Conservation (phyloP, 1,284 basidiomycete species). For the Trichosporon sp. region DNA sequence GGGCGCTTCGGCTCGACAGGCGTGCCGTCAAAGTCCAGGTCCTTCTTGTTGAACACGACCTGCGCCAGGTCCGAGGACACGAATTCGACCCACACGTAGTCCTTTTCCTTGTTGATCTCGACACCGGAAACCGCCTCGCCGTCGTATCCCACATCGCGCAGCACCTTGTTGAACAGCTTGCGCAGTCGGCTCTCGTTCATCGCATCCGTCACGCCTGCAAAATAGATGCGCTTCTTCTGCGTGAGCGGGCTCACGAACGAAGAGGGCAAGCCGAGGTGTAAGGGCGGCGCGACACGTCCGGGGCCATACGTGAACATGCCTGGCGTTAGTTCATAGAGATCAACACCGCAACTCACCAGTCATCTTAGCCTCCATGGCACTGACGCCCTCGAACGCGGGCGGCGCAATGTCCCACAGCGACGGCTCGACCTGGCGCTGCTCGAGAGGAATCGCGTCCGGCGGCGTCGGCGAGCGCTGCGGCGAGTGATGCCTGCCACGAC, state of each 20-base stretch:
- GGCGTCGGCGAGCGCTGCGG: constrained; percentile 85
- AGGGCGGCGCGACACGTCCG: constrained; percentile 51
- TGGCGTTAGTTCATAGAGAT: constrained; percentile 30
- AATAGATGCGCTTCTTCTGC: constrained; percentile 91
- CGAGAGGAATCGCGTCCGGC: constrained; percentile 76
- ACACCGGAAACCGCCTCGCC: constrained; percentile 83
- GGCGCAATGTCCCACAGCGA: constrained; percentile 96
- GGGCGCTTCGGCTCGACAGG: constrained; percentile 66
- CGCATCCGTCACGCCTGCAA: constrained; percentile 89
- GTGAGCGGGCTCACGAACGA: constrained; percentile 73
- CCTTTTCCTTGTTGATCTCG: constrained; percentile 96
- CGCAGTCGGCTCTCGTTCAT: constrained; percentile 87
- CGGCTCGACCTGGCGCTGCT: constrained; percentile 80
- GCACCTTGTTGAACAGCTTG: constrained; percentile 88
- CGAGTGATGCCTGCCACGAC: constrained; percentile 62
- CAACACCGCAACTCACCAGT: constrained; percentile 66
- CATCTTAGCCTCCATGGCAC: constrained; percentile 93
- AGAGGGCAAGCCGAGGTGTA: constrained; percentile 47
- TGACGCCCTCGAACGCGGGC: constrained; percentile 91
- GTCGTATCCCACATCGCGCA: constrained; percentile 5
- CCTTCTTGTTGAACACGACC: constrained; percentile 64
- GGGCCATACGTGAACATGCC: constrained; percentile 55
- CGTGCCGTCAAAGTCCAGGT: constrained; percentile 95
- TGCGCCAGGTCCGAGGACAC: constrained; percentile 88
- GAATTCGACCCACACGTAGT: constrained; percentile 98